These are phyloP conservation scores for Penicillium salamii DNA, from an alignment of 495 filamentous ascomycete genomes.

Conservation along the genomic window DNA sequence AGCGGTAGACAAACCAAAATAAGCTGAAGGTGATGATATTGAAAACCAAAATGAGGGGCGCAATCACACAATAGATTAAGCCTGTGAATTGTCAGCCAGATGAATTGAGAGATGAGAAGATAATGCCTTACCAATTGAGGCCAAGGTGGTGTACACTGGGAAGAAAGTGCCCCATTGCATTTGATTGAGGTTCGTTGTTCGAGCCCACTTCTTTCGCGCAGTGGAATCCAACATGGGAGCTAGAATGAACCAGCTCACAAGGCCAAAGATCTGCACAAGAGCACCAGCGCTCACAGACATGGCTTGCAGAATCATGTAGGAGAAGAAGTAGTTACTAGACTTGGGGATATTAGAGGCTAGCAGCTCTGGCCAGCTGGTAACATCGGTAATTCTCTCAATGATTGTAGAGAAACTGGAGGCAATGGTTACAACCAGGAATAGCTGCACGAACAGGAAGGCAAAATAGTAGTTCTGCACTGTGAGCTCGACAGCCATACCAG, in stretches of 20 bases:
- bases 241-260: constrained; percentile 78
- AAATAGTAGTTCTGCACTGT: constrained; percentile 93
- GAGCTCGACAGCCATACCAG: constrained; percentile 75
- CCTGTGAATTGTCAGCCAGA: constrained; percentile 35
- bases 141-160: constrained; percentile 92
- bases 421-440: constrained; percentile 91
- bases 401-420: constrained; percentile 74
- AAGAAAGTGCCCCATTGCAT: constrained; percentile 94
- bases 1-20: constrained; percentile 95
- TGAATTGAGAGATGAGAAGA: not conserved
- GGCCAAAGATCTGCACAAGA: constrained; percentile 75
- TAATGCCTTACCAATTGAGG: constrained; percentile 72
- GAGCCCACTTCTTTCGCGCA: constrained; percentile 81
- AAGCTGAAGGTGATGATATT: constrained; percentile 91
- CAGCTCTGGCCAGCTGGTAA: constrained; percentile 60
- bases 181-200: constrained; percentile 73
- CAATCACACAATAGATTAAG: constrained; percentile 85
- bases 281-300: constrained; percentile 87
- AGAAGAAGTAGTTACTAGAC: constrained; percentile 96
- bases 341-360: constrained; percentile 81
- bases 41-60: constrained; percentile 89
- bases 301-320: constrained; percentile 94
- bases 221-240: constrained; percentile 79
- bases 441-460: constrained; percentile 88
- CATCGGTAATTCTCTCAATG: constrained; percentile 57